Base-by-base conservation (phyloP, 371 early-diverging fungal species). In the Agmasoma carcini region DNA sequence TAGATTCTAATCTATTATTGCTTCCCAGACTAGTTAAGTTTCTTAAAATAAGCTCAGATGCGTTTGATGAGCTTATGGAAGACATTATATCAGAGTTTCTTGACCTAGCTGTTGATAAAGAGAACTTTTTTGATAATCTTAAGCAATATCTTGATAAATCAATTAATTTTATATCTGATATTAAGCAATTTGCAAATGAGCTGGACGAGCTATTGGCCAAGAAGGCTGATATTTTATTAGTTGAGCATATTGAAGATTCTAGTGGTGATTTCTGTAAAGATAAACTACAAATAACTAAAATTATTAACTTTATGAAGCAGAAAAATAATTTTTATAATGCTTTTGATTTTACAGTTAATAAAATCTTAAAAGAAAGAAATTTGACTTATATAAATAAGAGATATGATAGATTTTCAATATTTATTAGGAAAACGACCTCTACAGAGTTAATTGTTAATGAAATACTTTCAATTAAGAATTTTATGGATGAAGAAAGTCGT, bases 191-290 rank as follows among this genome's bases (percentile, higher is more conserved):
- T 47, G 49, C 30, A 0, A 57, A 49, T 34, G 63, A 63, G 22
- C 54, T 63, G 26, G 63, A 63, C 31, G 63, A 63, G 33, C 20
- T 63, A 39, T 38, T 63, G 17, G 63, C 38, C 19, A 26, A 41
- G 25, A 63, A 49, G 12, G 41, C 59, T 22, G 63, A 63, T 25
- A 31, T 52, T 6, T 2, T 5, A 5, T 52, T 57, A 15, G 53
- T 15, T 19, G 23, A 20, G 44, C 15, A 53, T 27, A 7, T 6
- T 25, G 11, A 19, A 47, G 22, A 9, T 34, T 34, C 36, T 9
- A 12, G 14, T 7, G 47, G 27, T 4, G 22, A 11, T 6, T 47
- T 11, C 27, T 12, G 27, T 11, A 47, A 25, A 7, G 5, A 25
- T 3, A 27, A 22, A 22, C 7, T 9, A 4, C 25, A 47, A 25